A percentile compares a stretch with the other conserved stretches of the same genome.
Conservation (phyloP, 1,284 basidiomycete genomes). For the Gomphus bonarii region DNA sequence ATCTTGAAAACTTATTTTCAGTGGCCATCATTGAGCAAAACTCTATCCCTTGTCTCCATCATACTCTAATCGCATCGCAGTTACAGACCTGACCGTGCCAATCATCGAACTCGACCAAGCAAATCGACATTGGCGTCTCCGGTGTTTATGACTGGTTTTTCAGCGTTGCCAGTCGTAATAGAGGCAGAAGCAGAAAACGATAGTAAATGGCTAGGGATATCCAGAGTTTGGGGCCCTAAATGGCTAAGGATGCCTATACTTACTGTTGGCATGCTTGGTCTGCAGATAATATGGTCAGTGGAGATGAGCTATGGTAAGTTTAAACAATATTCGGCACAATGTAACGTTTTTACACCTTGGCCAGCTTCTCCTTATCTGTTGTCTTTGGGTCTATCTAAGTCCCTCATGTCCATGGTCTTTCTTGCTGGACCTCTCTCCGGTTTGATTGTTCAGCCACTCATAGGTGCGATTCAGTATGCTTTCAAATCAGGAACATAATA, state of each 20-base stretch:
- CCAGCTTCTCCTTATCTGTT: conserved; percentile 85
- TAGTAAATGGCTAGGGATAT: conserved; percentile 39
- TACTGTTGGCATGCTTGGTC: conserved; percentile 70
- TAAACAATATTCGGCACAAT: neutral
- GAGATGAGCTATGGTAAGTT: conserved; percentile 79
- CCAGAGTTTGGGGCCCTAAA: conserved; percentile 46
- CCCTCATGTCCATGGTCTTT: conserved; percentile 84
- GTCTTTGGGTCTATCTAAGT: conserved; percentile 82
- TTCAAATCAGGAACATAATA: too few relatives aligned
- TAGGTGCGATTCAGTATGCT: conserved; percentile 34
- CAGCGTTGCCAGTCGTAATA: conserved; percentile 29
- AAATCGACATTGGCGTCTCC: neutral
- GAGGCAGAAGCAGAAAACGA: conserved; percentile 22
- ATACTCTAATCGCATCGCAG: too few relatives aligned
- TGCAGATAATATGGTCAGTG: conserved; percentile 83
- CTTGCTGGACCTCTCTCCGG: conserved; percentile 90
- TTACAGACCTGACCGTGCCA: neutral
- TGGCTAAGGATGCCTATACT: conserved; percentile 61
- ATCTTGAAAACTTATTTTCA: too few relatives aligned
- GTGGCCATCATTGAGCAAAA: too few relatives aligned
- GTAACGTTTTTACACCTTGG: conserved; percentile 15
- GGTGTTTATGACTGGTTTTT: conserved; percentile 35
- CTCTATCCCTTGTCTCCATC: too few relatives aligned
- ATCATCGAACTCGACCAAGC: neutral
- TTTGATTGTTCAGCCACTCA: conserved; percentile 84